Base-by-base conservation (phyloP, 148 eudicot genomes). In the Tetragonia tetragonoides region DNA sequence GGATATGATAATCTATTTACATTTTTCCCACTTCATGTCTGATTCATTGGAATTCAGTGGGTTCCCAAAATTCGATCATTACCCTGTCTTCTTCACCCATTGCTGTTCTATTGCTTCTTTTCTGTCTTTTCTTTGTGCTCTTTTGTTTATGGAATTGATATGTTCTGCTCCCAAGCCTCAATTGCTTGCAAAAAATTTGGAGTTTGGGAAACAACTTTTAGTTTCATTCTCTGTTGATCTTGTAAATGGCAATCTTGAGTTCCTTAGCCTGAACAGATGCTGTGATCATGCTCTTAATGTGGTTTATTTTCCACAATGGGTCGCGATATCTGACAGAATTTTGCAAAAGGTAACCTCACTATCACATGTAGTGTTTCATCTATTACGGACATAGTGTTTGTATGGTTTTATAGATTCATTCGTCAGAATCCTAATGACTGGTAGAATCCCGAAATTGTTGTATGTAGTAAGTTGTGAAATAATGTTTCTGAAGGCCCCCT, bases 191-290 rank as follows among this genome's bases (percentile, higher is more conserved):
- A 28, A 28, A 28, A 28, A 28, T 28, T 28, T 28, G 34, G 66
- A 7, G 7, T 78, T 21, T 5, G 24, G 15, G 71, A 24, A 24
- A 18, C 37, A 60, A 20, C 23, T 12, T 72, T 39, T 28, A 1
- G 37, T 54, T 69, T 69, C 47, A 51, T 54, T 15, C 63, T 17
- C 23, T 44, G 15, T 18, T 62, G 53, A 53, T 44, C 20, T 63
- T 71, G 60, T 73, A 70, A 54, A 44, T 77, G n/a, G 54, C 16
- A 7, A 18, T 46, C 28, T 40, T 79, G 76, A 69, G 66, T 68
- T 82, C 85, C 87, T 82, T 82, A 85, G 20, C 78, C 74, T 28
- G 63, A 68, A 23, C 59, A 85, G 87, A 85, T 85, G 82, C 83
- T 21, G 75, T 85, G 64, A 78, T 85, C 57, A 44, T 85, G 56